Conservation (phyloP, 2,329 filamentous ascomycete genomes). For the Cladosporium velox region DNA sequence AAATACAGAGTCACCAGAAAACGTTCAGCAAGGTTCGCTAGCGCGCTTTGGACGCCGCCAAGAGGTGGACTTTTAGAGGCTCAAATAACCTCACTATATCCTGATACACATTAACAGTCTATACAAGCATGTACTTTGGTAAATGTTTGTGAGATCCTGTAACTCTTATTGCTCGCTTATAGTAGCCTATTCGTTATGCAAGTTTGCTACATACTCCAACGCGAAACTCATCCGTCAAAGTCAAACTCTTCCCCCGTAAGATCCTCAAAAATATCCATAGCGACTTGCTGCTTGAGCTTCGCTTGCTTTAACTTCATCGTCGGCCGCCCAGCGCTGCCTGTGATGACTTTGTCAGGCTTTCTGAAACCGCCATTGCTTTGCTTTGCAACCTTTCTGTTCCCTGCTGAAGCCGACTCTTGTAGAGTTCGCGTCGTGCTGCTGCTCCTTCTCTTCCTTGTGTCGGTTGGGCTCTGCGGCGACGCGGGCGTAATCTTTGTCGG, state of each 20-base stretch:
- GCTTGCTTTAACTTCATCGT: constrained; percentile 24
- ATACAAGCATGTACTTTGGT: background rate
- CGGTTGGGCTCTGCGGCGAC: constrained; percentile 13
- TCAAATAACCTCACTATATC: background rate
- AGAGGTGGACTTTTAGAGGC: background rate
- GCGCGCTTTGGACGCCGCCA: constrained; percentile 4
- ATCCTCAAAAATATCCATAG: constrained; percentile 36
- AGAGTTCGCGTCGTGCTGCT: background rate
- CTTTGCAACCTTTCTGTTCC: background rate
- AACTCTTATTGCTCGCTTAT: background rate
- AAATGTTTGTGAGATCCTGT: fast-evolving
- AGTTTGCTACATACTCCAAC: background rate
- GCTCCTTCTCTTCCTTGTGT: constrained; percentile 6
- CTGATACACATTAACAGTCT: background rate
- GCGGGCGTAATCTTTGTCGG: background rate
- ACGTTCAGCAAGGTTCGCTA: constrained; percentile 21
- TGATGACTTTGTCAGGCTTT: constrained; percentile 22
- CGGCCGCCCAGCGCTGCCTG: background rate
- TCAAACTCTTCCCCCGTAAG: constrained; percentile 30
- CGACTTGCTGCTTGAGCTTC: constrained; percentile 30
- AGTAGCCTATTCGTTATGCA: background rate
- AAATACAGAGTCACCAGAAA: constrained; percentile 19
- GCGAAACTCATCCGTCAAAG: constrained; percentile 2
- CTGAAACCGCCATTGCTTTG: background rate
- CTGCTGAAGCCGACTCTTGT: constrained; percentile 3